Evolutionary conservation across 1,139 yeast genomes (phyloP).

Genomic region (Meyerozyma sp.): DNA sequence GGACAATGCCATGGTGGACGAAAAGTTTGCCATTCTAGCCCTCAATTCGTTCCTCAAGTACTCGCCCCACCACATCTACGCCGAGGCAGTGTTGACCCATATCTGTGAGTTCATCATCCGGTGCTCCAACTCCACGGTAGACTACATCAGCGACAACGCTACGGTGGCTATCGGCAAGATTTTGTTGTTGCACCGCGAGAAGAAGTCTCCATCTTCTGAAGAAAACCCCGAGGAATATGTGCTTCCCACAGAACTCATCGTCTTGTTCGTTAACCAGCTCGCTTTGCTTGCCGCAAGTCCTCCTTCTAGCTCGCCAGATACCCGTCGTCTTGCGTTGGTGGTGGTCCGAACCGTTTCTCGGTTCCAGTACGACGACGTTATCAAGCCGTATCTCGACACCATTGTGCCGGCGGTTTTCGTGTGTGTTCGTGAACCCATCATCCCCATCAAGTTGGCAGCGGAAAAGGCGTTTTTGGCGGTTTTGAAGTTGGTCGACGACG

Average conservation of each 20-base stretch:
- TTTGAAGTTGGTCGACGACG: constrained; percentile 68
- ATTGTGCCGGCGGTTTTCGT: constrained; percentile 73
- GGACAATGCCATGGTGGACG: constrained; percentile 18
- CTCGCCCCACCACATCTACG: constrained; percentile 59
- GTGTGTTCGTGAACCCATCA: constrained; percentile 77
- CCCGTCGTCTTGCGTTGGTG: constrained; percentile 75
- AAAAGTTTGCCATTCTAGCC: constrained; percentile 62
- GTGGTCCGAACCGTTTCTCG: constrained; percentile 73
- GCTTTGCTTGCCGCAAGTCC: constrained; percentile 49
- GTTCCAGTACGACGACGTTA: constrained; percentile 41
- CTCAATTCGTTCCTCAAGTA: constrained; percentile 77
- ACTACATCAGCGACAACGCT: constrained; percentile 74
- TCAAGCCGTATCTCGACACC: constrained; percentile 49
- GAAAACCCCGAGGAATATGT: constrained; percentile 20
- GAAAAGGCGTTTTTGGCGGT: constrained; percentile 83
- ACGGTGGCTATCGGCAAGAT: constrained; percentile 78
- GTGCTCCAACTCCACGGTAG: constrained; percentile 40
- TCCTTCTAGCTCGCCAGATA: constrained; percentile 61
- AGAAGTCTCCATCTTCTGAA: constrained; percentile 30
- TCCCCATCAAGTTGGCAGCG: constrained; percentile 91
- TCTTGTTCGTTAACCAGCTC: constrained; percentile 42
- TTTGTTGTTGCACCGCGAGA: constrained; percentile 46
- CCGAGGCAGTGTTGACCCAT: constrained; percentile 43
- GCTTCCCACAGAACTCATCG: constrained; percentile 30
- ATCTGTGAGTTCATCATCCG: constrained; percentile 42